Evolutionary conservation across 441 rosid genomes (phyloP).

Genomic region (Erysimum cheiri): DNA sequence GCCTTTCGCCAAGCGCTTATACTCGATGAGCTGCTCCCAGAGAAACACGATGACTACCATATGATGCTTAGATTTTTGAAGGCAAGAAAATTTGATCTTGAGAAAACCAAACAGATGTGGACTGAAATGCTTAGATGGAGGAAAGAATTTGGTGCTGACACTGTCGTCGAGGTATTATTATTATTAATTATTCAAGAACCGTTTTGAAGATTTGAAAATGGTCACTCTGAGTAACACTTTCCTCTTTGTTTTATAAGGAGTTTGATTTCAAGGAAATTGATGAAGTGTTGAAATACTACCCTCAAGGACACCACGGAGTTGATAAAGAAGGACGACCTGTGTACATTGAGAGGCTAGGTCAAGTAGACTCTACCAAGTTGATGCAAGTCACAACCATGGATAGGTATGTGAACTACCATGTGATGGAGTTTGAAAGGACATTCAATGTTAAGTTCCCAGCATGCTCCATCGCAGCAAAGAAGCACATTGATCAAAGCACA

Average conservation of each 20-base stretch:
- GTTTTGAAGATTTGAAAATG: neutral
- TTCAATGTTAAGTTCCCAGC: conserved; percentile 80
- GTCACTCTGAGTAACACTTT: neutral
- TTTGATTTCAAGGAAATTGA: conserved; percentile 70
- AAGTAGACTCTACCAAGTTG: conserved; percentile 77
- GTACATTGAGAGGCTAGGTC: conserved; percentile 84
- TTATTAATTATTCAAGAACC: conserved; percentile 21
- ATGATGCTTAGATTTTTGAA: conserved; percentile 71
- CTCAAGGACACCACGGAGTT: conserved; percentile 92
- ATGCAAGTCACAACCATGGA: conserved; percentile 89
- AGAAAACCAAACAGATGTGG: conserved; percentile 89
- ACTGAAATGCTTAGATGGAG: conserved; percentile 83
- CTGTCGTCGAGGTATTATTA: conserved; percentile 65
- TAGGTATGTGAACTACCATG: conserved; percentile 84
- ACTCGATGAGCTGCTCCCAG: conserved; percentile 74
- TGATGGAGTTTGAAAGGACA: conserved; percentile 81
- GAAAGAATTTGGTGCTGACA: conserved; percentile 75
- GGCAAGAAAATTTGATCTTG: conserved; percentile 86
- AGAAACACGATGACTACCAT: conserved; percentile 80
- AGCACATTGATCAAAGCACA: conserved; percentile 89
- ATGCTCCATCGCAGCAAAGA: conserved; percentile 79
- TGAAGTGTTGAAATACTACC: conserved; percentile 71
- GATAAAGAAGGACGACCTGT: conserved; percentile 87
- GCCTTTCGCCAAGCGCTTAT: conserved; percentile 75
- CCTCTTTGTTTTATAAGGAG: conserved; percentile 50